Evolutionary conservation across 78 protist genomes (phyloP).

Genomic region (Dictyostelium purpureum): DNA sequence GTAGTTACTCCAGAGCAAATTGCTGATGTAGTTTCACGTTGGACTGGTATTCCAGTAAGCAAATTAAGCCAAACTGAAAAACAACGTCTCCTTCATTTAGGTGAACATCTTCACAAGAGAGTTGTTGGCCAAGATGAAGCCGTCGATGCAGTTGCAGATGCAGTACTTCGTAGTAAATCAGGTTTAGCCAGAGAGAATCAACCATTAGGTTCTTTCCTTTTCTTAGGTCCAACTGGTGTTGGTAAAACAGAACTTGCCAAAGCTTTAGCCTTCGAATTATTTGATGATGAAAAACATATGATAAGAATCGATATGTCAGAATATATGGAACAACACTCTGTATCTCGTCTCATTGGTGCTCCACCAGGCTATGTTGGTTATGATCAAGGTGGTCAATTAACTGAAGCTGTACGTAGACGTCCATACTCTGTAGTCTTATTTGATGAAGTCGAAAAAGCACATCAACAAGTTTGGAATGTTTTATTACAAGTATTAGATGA

Average conservation of each 20-base stretch:
- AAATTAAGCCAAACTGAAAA: slow-evolving; percentile 87
- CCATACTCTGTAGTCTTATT: slow-evolving; percentile 98
- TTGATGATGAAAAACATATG: slow-evolving; percentile 94
- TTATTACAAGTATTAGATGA: slow-evolving; percentile 99
- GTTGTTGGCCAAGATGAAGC: slow-evolving; percentile 99
- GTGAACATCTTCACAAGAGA: slow-evolving; percentile 86
- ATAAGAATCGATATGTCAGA: slow-evolving; percentile 98
- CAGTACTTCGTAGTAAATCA: slow-evolving; percentile 94
- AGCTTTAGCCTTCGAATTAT: slow-evolving; percentile 95
- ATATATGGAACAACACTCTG: slow-evolving; percentile 97
- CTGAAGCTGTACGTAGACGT: slow-evolving; percentile 97
- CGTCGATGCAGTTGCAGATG: slow-evolving; percentile 95
- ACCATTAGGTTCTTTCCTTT: slow-evolving; percentile 97
- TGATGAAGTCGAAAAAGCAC: slow-evolving; percentile 97
- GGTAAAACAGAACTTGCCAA: slow-evolving; percentile 97
- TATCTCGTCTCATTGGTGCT: slow-evolving; percentile 97
- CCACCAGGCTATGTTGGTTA: slow-evolving; percentile 99
- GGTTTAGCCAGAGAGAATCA: slow-evolving; percentile 91
- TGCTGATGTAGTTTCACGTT: slow-evolving; percentile 91
- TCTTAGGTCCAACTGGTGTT: slow-evolving; percentile 96
- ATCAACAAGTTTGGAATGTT: slow-evolving; percentile 93
- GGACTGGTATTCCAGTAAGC: slow-evolving; percentile 99
- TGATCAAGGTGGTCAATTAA: slow-evolving; percentile 99
- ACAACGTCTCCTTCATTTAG: slow-evolving; percentile 90
- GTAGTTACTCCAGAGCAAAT: slow-evolving; percentile 86